Evolutionary conservation across 441 rosid species (phyloP), one percentile per base, ranked within the genome.

Genomic region (Kokia cookei): DNA sequence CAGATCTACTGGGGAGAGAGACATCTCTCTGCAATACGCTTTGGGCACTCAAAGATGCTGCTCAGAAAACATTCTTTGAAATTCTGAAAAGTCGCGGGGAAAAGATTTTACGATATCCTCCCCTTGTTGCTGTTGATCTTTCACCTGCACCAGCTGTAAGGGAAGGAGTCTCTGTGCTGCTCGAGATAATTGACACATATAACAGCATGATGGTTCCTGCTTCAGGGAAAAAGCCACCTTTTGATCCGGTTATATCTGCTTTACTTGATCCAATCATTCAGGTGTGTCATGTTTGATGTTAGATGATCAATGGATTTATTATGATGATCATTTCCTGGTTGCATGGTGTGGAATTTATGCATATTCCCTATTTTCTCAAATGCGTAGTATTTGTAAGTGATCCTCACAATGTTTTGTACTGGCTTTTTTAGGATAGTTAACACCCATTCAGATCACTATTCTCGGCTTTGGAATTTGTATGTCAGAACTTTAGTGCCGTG

Each of bases 141-240:
- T 90, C 97, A 73, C 98, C 99, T 1, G 97, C 99, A 66, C 85
- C 93, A 40, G 97, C 97, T 58, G 97, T 96, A 74, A 86, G 91
- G 80, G 99, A 93, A 80, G 99, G 97, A 82, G 90, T 93, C 74
- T 86, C 94, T 82, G 78, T 96, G 69, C 86, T 93, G 74, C 97
- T 96, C 65, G 98, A 96, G 80, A 89, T 93, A 77, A 96, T 91
- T 74, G 94, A 90, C 76, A 96, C 86, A 63, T 86, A 90, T 72
- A 87, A 86, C 78, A 84, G 97, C 88, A 91, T 82, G 86, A 93
- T 96, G 99, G 86, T 93, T 71, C 84, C 97, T 51, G 89, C 86
- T 43, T 88, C 92, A 37, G 88, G 83, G 59, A 81, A 85, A 76
- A 91, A 83, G 67, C 86, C 88, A 7, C 89, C 79, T 72, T 96